Evolutionary conservation across 495 filamentous ascomycete species (phyloP).

Genomic region (Lepraria neglecta): DNA sequence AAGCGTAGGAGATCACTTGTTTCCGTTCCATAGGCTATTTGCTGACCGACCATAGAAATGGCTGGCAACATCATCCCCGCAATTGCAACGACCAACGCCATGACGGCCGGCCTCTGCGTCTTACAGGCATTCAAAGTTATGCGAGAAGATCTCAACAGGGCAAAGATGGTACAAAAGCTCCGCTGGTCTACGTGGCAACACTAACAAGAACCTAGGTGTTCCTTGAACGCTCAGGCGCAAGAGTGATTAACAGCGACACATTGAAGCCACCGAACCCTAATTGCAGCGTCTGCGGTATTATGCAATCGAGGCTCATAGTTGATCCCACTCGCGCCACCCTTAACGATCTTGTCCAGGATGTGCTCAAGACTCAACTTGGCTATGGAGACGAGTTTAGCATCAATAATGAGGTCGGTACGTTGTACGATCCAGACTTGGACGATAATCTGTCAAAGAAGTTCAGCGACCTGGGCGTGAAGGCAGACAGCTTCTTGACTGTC

Average conservation of each 20-base stretch:
- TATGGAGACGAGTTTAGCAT: conserved; percentile 82
- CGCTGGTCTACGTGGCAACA: neutral
- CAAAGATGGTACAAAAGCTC: conserved; percentile 41
- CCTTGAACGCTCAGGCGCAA: conserved; percentile 62
- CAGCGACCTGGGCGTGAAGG: conserved; percentile 63
- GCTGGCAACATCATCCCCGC: conserved; percentile 98
- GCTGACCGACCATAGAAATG: conserved; percentile 53
- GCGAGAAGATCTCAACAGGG: conserved; percentile 58
- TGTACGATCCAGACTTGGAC: conserved; percentile 85
- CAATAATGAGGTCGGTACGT: conserved; percentile 58
- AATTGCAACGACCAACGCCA: conserved; percentile 96
- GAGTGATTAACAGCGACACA: conserved; percentile 67
- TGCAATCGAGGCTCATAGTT: conserved; percentile 56
- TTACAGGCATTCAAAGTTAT: conserved; percentile 91
- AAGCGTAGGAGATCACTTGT: conserved; percentile 53
- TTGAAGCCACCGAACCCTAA: conserved; percentile 69
- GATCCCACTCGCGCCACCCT: conserved; percentile 73
- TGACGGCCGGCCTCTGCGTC: conserved; percentile 89
- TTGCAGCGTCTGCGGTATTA: conserved; percentile 76
- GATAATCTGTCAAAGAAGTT: conserved; percentile 79
- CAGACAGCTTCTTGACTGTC: conserved; percentile 74
- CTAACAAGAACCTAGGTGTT: conserved; percentile 45
- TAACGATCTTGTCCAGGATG: conserved; percentile 68
- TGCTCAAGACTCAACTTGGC: conserved; percentile 62
- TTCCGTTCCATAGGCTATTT: neutral